Evolutionary conservation across 2,329 filamentous ascomycete genomes (phyloP).

Genomic region (Fusarium sp.): DNA sequence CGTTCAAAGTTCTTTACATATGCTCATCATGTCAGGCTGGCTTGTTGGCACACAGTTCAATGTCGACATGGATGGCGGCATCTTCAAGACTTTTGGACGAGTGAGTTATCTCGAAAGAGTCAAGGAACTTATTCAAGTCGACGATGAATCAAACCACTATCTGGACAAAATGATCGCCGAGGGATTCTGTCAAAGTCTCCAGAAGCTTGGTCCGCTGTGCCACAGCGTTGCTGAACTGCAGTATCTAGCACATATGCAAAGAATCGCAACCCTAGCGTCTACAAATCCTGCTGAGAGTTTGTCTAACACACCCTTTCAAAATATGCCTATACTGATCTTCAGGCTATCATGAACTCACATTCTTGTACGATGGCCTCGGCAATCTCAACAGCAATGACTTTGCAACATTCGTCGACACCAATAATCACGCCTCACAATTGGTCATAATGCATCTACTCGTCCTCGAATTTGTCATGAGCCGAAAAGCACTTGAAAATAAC

Average conservation of each 20-base stretch:
- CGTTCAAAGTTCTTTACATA: neutral
- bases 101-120: constrained; percentile 46
- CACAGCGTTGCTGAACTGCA: constrained; percentile 46
- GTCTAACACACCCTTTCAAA: neutral
- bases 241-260: constrained; percentile 48
- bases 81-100: constrained; percentile 43
- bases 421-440: constrained; percentile 48
- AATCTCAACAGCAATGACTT: constrained; percentile 48
- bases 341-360: constrained; percentile 44
- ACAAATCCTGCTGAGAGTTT: constrained; percentile 46
- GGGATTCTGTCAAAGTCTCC: constrained; percentile 46
- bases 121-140: constrained; percentile 31
- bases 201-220: constrained; percentile 46
- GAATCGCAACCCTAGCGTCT: constrained; percentile 40
- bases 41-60: constrained; percentile 40
- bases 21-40: constrained; percentile 34
- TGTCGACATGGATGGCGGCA: constrained; percentile 31
- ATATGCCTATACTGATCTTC: neutral
- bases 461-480: constrained; percentile 46
- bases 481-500: constrained; percentile 26
- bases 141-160: constrained; percentile 4
- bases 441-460: constrained; percentile 53
- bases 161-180: constrained; percentile 37
- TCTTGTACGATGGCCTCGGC: constrained; percentile 46
- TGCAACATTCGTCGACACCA: constrained; percentile 44